Percentiles rank a stretch among this genome's conserved stretches.
Conservation (phyloP, 108 stramenopile species). For the Pseudonitzschia multistriata region DNA sequence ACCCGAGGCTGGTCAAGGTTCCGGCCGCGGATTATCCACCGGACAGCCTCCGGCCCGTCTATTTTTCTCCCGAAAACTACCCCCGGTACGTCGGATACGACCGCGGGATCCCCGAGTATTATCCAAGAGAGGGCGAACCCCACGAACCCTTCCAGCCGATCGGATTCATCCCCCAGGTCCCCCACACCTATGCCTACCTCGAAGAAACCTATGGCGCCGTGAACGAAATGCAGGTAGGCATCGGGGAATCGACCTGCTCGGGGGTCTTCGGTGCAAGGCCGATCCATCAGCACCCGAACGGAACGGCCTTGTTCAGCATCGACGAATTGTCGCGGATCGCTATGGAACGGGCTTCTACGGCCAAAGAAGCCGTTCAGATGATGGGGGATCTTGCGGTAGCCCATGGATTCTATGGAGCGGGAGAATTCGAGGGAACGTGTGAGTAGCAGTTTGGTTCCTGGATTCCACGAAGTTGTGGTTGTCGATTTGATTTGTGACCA, state of each 20-base stretch:
- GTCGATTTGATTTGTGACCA: not conserved
- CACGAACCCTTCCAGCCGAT: conserved; percentile 41
- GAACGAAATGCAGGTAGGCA: conserved; percentile 74
- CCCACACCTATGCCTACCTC: conserved; percentile 69
- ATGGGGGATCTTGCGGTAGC: conserved; percentile 80
- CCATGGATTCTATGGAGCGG: conserved; percentile 84
- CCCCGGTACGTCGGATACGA: conserved; percentile 76
- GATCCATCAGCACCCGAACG: conserved; percentile 28
- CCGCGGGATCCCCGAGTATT: conserved; percentile 45
- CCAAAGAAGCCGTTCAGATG: conserved; percentile 65
- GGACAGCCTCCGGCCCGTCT: conserved; percentile 42
- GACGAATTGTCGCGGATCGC: conserved; percentile 72
- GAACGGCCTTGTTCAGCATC: conserved; percentile 76
- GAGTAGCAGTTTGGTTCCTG: no score
- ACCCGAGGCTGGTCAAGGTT: conserved; percentile 76
- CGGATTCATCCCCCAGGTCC: conserved; percentile 67
- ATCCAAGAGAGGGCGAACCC: conserved; percentile 30
- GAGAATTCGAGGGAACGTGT: conserved; percentile 51
- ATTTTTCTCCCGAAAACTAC: conserved; percentile 62
- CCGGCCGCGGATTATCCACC: conserved; percentile 52
- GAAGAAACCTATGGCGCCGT: conserved; percentile 84
- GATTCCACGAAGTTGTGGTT: no score
- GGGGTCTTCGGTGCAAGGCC: conserved; percentile 49
- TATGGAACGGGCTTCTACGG: conserved; percentile 70
- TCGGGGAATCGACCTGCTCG: conserved; percentile 82